phyloP scores from a whole-genome alignment of 805 yeast genomes.

The Debaryomyces maramus region DNA sequence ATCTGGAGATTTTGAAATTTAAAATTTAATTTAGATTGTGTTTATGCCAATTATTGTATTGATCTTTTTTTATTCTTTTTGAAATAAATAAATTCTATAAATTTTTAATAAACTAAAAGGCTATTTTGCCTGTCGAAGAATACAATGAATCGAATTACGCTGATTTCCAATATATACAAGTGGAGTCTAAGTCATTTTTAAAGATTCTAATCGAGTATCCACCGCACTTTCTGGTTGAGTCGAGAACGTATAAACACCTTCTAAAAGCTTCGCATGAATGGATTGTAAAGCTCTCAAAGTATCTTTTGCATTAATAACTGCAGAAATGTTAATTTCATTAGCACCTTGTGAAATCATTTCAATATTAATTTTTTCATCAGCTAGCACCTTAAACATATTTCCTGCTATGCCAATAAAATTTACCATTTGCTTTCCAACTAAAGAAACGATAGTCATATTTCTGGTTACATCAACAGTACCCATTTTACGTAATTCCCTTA shows the following conservation, averaged over 20 bases:
- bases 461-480: constrained; percentile 90
- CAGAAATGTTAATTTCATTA: constrained; percentile 93
- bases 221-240: constrained; percentile 27
- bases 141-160: background rate
- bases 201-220: constrained; percentile 31
- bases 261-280: constrained; percentile 75
- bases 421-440: constrained; percentile 97
- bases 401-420: constrained; percentile 97
- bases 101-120: too few relatives aligned
- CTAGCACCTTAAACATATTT: constrained; percentile 90
- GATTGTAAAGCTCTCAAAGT: constrained; percentile 83
- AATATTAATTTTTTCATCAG: constrained; percentile 87
- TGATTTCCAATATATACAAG: background rate
- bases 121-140: background rate
- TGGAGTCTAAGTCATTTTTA: constrained; percentile 18
- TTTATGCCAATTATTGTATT: background rate
- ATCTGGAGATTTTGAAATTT: constrained; percentile 35
- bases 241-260: constrained; percentile 32
- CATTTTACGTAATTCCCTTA: constrained; percentile 71
- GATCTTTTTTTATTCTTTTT: background rate
- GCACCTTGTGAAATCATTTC: constrained; percentile 99
- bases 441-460: constrained; percentile 85
- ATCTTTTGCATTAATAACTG: constrained; percentile 84
- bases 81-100: background rate
- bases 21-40: constrained; percentile 1